Evolutionary conservation across 345 rosid genomes (phyloP).

Genomic region (Brassica juncea): DNA sequence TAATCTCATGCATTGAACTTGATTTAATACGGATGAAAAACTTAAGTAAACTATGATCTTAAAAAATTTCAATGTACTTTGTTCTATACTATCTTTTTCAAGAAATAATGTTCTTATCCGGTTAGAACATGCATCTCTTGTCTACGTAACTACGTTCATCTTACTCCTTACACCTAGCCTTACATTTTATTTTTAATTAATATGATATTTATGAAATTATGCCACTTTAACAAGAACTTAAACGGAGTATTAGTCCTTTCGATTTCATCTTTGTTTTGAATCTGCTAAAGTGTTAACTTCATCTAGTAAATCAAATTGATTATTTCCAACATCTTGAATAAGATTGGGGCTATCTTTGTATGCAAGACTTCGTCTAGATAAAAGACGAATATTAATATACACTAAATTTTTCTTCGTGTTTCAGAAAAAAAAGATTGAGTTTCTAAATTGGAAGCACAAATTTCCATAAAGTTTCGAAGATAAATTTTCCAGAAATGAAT

Average conservation of each 20-base stretch:
- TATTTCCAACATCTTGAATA: not conserved
- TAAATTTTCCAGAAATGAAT: no score
- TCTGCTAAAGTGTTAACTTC: not conserved
- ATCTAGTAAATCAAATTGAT: not conserved
- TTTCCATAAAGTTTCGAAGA: no score
- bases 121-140: not conserved
- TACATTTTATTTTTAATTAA: not conserved
- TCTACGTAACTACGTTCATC: conserved; percentile 27
- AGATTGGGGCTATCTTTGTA: not conserved
- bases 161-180: conserved; percentile 9
- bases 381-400: not conserved
- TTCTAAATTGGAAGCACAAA: no score
- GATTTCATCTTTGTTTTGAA: not conserved
- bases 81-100: not conserved
- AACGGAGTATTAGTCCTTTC: not conserved
- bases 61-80: not conserved
- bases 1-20: conserved; percentile 44
- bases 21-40: conserved; percentile 1
- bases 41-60: not conserved
- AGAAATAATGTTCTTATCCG: conserved; percentile 24
- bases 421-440: no score
- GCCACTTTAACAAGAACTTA: not conserved
- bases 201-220: not conserved
- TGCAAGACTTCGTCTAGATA: not conserved
- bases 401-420: not conserved